These are phyloP conservation scores for Aspergillus pseudoglaucus DNA, from an alignment of 2,329 filamentous ascomycete species.

Conservation along the genomic window DNA sequence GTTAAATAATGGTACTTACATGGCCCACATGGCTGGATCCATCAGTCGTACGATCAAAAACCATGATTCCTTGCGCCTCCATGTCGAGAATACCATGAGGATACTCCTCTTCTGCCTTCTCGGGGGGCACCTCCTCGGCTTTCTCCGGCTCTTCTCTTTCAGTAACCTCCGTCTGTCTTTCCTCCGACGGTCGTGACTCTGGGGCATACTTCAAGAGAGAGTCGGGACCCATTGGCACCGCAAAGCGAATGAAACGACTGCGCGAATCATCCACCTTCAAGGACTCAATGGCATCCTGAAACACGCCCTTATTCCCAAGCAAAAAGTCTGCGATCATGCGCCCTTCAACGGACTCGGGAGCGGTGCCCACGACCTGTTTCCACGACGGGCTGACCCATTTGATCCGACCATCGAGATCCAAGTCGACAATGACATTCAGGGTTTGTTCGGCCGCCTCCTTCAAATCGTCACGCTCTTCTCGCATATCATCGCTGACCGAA, in stretches of 20 bases:
- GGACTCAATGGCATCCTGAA: conserved; percentile 74
- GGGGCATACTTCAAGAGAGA: conserved; percentile 55
- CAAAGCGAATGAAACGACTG: conserved; percentile 82
- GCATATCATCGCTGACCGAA: conserved; percentile 78
- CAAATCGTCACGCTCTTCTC: conserved; percentile 86
- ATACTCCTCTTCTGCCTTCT: conserved; percentile 34
- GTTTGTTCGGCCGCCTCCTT: conserved; percentile 95
- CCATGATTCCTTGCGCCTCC: conserved; percentile 97
- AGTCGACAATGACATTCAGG: conserved; percentile 89
- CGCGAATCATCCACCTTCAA: conserved; percentile 91
- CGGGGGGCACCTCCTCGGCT: conserved; percentile 31
- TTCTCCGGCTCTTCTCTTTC: conserved; percentile 15
- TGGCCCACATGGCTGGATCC: conserved; percentile 79
- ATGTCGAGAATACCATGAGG: conserved; percentile 62
- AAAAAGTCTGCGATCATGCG: conserved; percentile 74
- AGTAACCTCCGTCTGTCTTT: conserved; percentile 4
- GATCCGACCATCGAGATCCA: conserved; percentile 82
- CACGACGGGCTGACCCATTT: conserved; percentile 97
- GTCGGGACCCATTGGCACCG: conserved; percentile 61
- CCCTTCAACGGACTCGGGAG: conserved; percentile 65
- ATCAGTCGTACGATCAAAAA: conserved; percentile 82
- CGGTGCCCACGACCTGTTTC: conserved; percentile 83
- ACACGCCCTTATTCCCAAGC: conserved; percentile 70
- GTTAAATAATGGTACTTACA: not conserved
- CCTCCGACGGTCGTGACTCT: conserved; percentile 21